A percentile compares a stretch with the other conserved stretches of the same genome.
Evolutionary conservation across 768 basidiomycete genomes (phyloP).

Genomic region (Mycena filopes): DNA sequence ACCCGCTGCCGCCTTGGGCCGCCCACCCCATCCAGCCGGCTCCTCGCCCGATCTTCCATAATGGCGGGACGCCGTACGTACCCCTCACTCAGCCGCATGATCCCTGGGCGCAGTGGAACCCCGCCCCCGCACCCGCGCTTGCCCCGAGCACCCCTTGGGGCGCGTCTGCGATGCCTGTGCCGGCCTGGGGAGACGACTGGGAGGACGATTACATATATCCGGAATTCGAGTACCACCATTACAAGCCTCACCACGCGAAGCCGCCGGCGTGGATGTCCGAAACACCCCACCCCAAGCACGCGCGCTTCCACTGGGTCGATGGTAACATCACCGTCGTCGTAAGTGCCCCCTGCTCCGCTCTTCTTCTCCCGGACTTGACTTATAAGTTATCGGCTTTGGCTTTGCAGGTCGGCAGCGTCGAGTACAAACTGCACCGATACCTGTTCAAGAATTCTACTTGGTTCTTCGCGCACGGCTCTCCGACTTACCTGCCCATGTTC

Average conservation of each 20-base stretch:
- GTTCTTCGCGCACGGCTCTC: slow-evolving; percentile 20
- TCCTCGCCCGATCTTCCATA: no score
- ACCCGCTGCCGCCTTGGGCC: no score
- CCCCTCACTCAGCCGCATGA: no score
- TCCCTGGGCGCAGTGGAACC: no score
- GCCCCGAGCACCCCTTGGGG: no score
- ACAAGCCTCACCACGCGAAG: not conserved
- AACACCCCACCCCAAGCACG: slow-evolving; percentile 21
- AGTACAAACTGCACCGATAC: slow-evolving; percentile 43
- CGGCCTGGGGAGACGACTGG: no score
- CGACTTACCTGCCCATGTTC: slow-evolving; percentile 37
- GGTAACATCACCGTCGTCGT: slow-evolving; percentile 37
- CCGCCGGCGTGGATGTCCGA: not conserved
- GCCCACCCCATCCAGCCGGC: no score
- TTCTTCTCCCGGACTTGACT: not conserved
- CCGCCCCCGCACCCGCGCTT: no score
- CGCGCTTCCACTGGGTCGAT: slow-evolving; percentile 38
- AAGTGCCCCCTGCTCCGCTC: slow-evolving; percentile 10
- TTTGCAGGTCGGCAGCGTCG: slow-evolving; percentile 39
- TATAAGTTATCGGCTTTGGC: no score
- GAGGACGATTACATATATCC: not conserved
- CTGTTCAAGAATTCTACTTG: slow-evolving; percentile 39
- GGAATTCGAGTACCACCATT: no score
- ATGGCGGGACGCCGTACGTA: no score
- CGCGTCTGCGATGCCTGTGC: no score